phyloP scores from a whole-genome alignment of 345 rosid genomes.

The Sisymbrium irio region DNA sequence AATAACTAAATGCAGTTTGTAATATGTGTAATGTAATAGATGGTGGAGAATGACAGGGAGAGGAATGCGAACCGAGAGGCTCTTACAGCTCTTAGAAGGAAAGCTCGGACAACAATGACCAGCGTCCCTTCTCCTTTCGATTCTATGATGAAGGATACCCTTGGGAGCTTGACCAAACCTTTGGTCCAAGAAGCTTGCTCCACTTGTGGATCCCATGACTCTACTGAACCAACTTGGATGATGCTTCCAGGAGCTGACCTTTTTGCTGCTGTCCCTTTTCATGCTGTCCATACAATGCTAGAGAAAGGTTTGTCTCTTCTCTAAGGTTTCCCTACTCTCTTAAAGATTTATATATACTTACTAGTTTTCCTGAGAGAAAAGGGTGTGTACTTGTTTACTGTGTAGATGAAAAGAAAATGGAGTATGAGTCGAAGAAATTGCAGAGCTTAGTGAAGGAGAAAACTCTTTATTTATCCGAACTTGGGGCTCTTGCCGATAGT shows the following conservation, averaged over 20 bases:
- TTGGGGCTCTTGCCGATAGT: conserved; percentile 74
- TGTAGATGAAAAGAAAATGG: background rate
- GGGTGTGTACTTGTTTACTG: background rate
- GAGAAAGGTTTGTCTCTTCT: conserved; percentile 53
- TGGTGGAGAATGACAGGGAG: conserved; percentile 64
- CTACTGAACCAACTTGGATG: conserved; percentile 75
- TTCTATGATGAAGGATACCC: conserved; percentile 67
- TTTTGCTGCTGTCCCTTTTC: conserved; percentile 70
- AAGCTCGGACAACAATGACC: conserved; percentile 70
- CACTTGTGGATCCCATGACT: conserved; percentile 71
- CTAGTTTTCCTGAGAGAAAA: background rate
- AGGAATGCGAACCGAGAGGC: conserved; percentile 82
- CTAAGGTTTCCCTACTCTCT: background rate
- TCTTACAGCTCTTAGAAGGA: conserved; percentile 70
- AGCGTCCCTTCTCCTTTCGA: conserved; percentile 66
- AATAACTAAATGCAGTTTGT: background rate
- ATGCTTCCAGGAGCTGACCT: conserved; percentile 73
- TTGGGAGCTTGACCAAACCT: conserved; percentile 35
- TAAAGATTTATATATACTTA: background rate
- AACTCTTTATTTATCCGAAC: conserved; percentile 59
- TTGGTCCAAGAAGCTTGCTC: conserved; percentile 65
- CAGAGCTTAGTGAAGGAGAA: conserved; percentile 78
- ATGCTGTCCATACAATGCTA: conserved; percentile 74
- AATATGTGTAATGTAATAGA: conserved; percentile 33
- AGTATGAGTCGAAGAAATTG: conserved; percentile 53